Percentiles rank a stretch among this genome's conserved stretches.
Evolutionary conservation across 2,329 filamentous ascomycete species (phyloP).

Genomic region (Arthrobotrys pseudoclavata): DNA sequence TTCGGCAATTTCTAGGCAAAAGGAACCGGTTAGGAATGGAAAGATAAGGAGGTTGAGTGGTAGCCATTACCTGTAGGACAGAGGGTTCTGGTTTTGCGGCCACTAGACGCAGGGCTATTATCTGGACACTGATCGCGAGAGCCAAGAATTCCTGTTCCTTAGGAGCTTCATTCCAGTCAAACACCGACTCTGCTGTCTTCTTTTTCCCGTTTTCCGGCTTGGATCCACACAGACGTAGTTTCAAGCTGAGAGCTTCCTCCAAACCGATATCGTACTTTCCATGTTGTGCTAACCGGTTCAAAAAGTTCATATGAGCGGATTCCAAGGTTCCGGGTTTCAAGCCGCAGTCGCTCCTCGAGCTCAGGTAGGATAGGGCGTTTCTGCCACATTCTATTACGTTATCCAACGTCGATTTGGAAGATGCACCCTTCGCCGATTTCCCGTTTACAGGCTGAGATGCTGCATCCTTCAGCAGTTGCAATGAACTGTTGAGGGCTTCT

Average conservation of each 20-base stretch:
- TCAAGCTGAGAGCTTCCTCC: constrained; percentile 45
- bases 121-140: constrained; percentile 44
- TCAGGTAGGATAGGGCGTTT: constrained; percentile 44
- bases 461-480: constrained; percentile 53
- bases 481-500: constrained; percentile 41
- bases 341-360: constrained; percentile 42
- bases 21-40: neutral
- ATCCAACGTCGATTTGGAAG: constrained; percentile 41
- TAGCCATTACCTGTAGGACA: constrained; percentile 29
- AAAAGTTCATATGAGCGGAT: constrained; percentile 52
- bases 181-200: constrained; percentile 30
- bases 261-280: constrained; percentile 47
- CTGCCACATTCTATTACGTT: constrained; percentile 55
- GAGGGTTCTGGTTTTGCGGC: constrained; percentile 40
- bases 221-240: constrained; percentile 29
- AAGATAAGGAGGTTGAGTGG: neutral
- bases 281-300: constrained; percentile 53
- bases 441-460: constrained; percentile 19
- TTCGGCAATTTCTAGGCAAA: constrained; percentile 41
- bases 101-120: constrained; percentile 38
- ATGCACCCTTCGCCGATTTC: constrained; percentile 34
- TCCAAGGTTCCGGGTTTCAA: constrained; percentile 46
- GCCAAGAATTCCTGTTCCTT: constrained; percentile 36
- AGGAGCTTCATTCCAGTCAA: constrained; percentile 33
- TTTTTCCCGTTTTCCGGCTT: constrained; percentile 22